Conservation (phyloP, 352 stramenopile genomes). For the Globisporangium barbulae region DNA sequence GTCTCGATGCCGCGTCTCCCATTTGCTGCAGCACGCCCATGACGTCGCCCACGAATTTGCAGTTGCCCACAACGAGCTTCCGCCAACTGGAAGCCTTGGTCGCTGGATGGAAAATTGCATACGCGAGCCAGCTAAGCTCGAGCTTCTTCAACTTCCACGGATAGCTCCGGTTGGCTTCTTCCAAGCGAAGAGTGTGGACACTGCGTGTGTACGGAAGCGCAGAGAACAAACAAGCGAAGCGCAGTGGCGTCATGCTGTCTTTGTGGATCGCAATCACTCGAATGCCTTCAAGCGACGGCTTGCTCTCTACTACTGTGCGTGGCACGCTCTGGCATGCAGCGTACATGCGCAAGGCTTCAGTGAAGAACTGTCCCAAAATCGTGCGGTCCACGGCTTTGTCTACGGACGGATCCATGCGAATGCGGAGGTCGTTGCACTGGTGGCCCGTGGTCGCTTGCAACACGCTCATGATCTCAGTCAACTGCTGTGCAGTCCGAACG, state of each 20-base stretch:
- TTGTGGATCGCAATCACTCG: neutral
- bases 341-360: neutral
- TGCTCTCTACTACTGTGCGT: neutral
- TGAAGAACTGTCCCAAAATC: neutral
- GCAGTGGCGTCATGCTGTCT: slow-evolving; percentile 1
- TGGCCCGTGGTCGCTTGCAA: neutral
- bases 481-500: neutral
- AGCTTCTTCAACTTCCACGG: slow-evolving; percentile 9
- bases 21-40: slow-evolving; percentile 2
- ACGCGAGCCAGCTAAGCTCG: slow-evolving; percentile 10
- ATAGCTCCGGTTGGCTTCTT: neutral
- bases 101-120: slow-evolving; percentile 7
- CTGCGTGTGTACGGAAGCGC: slow-evolving; percentile 1
- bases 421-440: neutral
- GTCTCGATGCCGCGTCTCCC: neutral
- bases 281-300: neutral
- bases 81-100: slow-evolving; percentile 5
- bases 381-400: neutral
- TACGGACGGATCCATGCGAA: neutral
- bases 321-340: neutral
- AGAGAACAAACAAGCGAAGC: slow-evolving; percentile 8
- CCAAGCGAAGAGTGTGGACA: slow-evolving; percentile 1
- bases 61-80: slow-evolving; percentile 11
- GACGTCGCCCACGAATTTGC: slow-evolving; percentile 6
- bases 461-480: too few relatives aligned